Percentiles rank a stretch among this genome's conserved stretches.
Evolutionary conservation across 2,329 filamentous ascomycete species (phyloP).

Genomic region (Didymella lethalis): DNA sequence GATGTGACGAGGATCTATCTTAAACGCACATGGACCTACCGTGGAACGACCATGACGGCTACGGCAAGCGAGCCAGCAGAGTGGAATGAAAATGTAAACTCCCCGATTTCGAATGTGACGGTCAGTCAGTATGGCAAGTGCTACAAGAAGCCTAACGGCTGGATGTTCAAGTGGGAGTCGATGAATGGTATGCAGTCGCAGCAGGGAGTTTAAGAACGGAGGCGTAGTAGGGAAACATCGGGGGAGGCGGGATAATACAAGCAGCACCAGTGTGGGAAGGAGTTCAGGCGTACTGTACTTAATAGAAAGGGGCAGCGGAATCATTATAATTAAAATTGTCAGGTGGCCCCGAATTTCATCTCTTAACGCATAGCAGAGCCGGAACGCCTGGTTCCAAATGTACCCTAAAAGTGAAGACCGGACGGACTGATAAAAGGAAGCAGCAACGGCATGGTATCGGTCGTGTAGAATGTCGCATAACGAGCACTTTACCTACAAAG

Average conservation of each 20-base stretch:
- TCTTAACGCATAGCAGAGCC: slow-evolving; percentile 35
- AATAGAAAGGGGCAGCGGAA: slow-evolving; percentile 21
- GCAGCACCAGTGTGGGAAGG: slow-evolving; percentile 4
- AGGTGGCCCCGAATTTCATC: slow-evolving; percentile 42
- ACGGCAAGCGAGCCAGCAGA: slow-evolving; percentile 7
- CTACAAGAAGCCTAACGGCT: slow-evolving; percentile 10
- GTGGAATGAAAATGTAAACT: slow-evolving; percentile 9
- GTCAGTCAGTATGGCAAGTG: slow-evolving; percentile 11
- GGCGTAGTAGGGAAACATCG: not conserved
- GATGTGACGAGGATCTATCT: slow-evolving; percentile 1
- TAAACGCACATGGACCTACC: not conserved
- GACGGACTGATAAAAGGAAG: slow-evolving; percentile 21
- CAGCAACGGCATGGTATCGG: slow-evolving; percentile 13
- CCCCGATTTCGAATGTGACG: slow-evolving; percentile 20
- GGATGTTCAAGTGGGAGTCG: slow-evolving; percentile 15
- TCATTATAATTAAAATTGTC: slow-evolving; percentile 44
- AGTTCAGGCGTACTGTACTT: slow-evolving; percentile 2
- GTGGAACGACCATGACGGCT: slow-evolving; percentile 1
- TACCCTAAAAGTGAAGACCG: slow-evolving; percentile 30
- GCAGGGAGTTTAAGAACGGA: not conserved
- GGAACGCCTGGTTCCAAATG: slow-evolving; percentile 40
- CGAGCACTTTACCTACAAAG: slow-evolving; percentile 22
- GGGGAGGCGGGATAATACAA: not conserved
- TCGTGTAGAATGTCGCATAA: slow-evolving; percentile 13
- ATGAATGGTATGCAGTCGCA: slow-evolving; percentile 2